Evolutionary conservation across 2,329 filamentous ascomycete species (phyloP), one percentile per base, ranked within the genome.

Genomic region (Fusarium pseudoanthophilum): DNA sequence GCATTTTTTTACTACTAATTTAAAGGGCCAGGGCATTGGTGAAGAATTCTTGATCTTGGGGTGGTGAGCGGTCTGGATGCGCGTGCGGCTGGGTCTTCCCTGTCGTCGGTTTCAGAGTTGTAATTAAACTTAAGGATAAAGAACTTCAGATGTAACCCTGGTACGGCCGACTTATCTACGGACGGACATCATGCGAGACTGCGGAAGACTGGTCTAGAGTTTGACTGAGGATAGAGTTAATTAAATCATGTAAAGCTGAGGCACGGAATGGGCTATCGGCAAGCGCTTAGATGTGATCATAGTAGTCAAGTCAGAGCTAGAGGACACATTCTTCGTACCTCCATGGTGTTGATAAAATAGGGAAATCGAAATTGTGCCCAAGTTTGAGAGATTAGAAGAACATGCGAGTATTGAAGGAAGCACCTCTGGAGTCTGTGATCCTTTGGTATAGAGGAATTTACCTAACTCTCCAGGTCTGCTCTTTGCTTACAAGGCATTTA

Each of bases 61-160:
- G 37, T 28, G 46, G 3, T 30, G 26, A 20, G 36, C 45, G 45
- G 67, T 59, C 59, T 59, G 51, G 66, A 65, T 30, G 36, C 49
- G 15, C 0, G 58, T 60, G 48, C 36, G 30, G 51, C 58, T 18
- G n/a, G 32, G 55, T 2, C 7, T 28, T 11, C 43, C 60, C 32
- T 51, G 46, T 26, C n/a, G 24, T 39, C 10, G 15, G 64, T 43
- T 69, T 65, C 30, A 51, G 9, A 55, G 16, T 36, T 18, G 43
- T 61, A 61, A 57, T 61, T 61, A 52, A 52, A 53, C 43, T 57
- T 24, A 26, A 52, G 30, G 49, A 52, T 52, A 52, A 52, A 52
- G 11, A 60, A 34, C 21, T 52, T 53, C 21, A 51, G 28, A 34
- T 59, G 56, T n/a, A 37, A 30, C 56, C 20, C 15, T 51, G 42